These are phyloP conservation scores for Alternaria sp. DNA, from an alignment of 2,329 filamentous ascomycete genomes.

Conservation along the genomic window DNA sequence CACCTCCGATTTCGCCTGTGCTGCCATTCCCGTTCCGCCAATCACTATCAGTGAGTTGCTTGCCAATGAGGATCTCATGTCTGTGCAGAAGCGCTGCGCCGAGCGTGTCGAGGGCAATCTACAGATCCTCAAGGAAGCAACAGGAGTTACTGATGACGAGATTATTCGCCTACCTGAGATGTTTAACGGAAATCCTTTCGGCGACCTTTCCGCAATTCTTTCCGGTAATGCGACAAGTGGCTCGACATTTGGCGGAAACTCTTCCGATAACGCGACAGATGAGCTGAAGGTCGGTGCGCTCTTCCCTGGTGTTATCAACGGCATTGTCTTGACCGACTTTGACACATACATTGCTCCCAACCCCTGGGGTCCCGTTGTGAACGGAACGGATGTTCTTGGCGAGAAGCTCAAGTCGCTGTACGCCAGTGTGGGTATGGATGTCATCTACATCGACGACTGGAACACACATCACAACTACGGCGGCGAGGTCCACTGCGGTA, in stretches of 20 bases:
- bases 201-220: background rate
- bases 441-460: constrained; percentile 12
- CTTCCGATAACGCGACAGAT: background rate
- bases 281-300: background rate
- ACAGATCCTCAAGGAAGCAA: constrained; percentile 6
- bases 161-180: constrained; percentile 6
- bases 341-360: background rate
- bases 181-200: background rate
- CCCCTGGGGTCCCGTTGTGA: background rate
- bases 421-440: background rate
- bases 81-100: constrained; percentile 1
- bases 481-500: constrained; percentile 15
- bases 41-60: constrained; percentile 6
- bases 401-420: constrained; percentile 1
- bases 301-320: background rate
- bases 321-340: background rate
- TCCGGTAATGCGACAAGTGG: background rate
- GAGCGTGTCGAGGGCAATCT: constrained; percentile 6
- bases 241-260: background rate
- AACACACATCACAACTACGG: constrained; percentile 8
- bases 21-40: background rate
- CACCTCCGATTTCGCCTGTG: background rate
- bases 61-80: constrained; percentile 4
- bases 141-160: constrained; percentile 10
- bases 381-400: background rate